Percentiles rank a stretch among this genome's conserved stretches.
phyloP scores from a whole-genome alignment of 2,329 filamentous ascomycete species.

The Verticillium alfalfae region DNA sequence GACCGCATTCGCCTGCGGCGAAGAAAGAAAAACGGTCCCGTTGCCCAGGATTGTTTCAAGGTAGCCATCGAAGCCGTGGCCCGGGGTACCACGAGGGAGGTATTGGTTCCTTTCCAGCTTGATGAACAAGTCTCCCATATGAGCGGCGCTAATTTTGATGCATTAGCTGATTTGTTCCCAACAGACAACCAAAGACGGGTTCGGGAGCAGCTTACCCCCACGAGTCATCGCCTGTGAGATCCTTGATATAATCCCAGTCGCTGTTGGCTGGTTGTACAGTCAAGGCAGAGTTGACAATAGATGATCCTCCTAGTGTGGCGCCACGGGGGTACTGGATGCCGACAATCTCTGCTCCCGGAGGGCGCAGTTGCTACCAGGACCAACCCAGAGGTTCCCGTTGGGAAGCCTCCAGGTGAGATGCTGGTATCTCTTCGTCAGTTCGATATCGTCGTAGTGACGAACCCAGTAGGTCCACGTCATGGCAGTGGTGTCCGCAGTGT shows the following conservation, averaged over 20 bases:
- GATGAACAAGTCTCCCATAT: constrained; percentile 35
- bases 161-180: not conserved
- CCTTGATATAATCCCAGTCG: constrained; percentile 40
- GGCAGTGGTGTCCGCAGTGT: constrained; percentile 7
- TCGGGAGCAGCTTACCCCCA: constrained; percentile 30
- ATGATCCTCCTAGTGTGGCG: constrained; percentile 29
- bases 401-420: constrained; percentile 1
- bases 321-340: constrained; percentile 32
- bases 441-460: constrained; percentile 1
- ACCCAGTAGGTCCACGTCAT: constrained; percentile 9
- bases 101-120: constrained; percentile 36
- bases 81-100: constrained; percentile 25
- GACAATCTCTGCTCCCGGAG: constrained; percentile 28
- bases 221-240: constrained; percentile 52
- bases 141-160: constrained; percentile 12
- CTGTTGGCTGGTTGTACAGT: constrained; percentile 22
- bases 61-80: constrained; percentile 37
- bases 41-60: constrained; percentile 13
- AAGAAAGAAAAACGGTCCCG: not conserved
- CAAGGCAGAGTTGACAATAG: constrained; percentile 23
- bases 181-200: no score
- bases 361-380: constrained; percentile 23
- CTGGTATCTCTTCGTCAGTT: not conserved
- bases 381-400: not conserved
- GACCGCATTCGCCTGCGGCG: constrained; percentile 9